These are phyloP conservation scores for Helminthosporium solani DNA, from an alignment of 2,329 filamentous ascomycete species.

Conservation along the genomic window DNA sequence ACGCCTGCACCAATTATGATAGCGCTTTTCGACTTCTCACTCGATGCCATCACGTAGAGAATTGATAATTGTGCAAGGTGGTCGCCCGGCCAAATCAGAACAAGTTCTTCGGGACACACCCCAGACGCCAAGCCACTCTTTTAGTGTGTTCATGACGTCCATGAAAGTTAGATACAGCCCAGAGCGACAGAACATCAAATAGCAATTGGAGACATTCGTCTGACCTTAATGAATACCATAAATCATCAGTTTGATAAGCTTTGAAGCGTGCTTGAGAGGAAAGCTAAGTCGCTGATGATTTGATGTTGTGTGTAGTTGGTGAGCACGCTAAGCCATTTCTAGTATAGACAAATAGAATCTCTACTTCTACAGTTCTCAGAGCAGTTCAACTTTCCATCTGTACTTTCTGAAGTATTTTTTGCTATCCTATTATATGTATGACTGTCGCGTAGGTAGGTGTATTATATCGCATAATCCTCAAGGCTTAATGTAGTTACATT, in stretches of 20 bases:
- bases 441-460: too few species aligned
- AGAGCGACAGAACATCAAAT: not conserved
- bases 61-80: not conserved
- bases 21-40: slow-evolving; percentile 16
- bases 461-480: too few species aligned
- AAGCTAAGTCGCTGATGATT: not conserved
- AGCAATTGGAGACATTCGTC: too few species aligned
- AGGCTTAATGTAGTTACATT: too few species aligned
- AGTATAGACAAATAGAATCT: not conserved
- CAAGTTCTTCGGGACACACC: not conserved
- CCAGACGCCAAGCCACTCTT: slow-evolving; percentile 2
- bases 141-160: slow-evolving; percentile 10
- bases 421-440: too few species aligned
- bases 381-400: not conserved
- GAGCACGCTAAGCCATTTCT: not conserved
- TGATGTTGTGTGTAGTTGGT: too few species aligned
- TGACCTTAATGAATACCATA: too few species aligned
- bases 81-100: not conserved
- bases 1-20: slow-evolving; percentile 62
- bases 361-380: not conserved
- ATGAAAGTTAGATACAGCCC: not conserved
- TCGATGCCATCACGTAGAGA: slow-evolving; percentile 4
- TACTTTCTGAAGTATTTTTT: too few species aligned
- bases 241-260: too few species aligned
- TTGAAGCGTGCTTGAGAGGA: too few species aligned